These are phyloP conservation scores for Aureobasidium sp. DNA, from an alignment of 2,329 filamentous ascomycete genomes.

Conservation along the genomic window DNA sequence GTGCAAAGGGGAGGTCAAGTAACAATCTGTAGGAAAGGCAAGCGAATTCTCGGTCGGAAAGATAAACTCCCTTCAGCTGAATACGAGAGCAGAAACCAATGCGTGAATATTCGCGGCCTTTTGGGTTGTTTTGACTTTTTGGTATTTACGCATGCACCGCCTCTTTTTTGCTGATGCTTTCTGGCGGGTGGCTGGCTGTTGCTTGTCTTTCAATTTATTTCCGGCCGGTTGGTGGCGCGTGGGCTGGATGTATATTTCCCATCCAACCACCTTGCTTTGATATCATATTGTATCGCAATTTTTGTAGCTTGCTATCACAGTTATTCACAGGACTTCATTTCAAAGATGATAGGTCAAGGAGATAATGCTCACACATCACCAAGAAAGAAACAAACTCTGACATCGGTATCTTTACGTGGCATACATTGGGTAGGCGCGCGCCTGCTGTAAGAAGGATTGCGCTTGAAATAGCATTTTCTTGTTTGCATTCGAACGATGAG, in stretches of 20 bases:
- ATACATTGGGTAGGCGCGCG: slow-evolving; percentile 4
- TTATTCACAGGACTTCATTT: no score
- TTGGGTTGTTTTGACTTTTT: background rate
- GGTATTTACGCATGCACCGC: slow-evolving; percentile 1
- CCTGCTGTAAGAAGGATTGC: background rate
- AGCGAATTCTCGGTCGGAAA: no score
- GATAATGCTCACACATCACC: no score
- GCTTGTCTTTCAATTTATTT: background rate
- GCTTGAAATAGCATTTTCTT: slow-evolving; percentile 1
- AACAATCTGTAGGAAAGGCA: no score
- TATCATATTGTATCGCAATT: background rate
- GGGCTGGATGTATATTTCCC: background rate
- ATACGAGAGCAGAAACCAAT: background rate
- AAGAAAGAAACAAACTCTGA: no score
- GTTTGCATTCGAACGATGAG: no score
- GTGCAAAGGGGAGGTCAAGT: background rate
- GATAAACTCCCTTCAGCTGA: no score
- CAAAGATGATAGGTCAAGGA: no score
- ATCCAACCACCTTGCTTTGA: background rate
- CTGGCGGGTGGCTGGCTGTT: background rate
- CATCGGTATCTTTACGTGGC: no score
- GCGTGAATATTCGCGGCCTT: background rate
- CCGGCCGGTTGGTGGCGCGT: background rate
- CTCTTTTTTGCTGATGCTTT: background rate
- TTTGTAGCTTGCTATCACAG: no score